Conservation (phyloP, 805 yeast species). For the Zygoascus ofunaensis region DNA sequence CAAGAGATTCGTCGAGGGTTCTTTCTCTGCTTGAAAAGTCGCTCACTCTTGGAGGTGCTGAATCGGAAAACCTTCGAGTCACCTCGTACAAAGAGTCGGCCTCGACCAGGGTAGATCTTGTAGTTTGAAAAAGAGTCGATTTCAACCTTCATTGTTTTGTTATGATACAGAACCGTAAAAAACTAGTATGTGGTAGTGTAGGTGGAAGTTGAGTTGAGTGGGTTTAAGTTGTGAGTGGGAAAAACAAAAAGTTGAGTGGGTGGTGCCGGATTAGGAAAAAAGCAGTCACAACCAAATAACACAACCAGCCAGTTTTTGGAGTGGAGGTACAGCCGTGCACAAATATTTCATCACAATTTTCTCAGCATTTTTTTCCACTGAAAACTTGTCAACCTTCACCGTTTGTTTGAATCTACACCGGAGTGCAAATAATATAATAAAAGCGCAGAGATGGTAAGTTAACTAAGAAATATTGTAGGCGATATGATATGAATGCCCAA, state of each 20-base stretch:
- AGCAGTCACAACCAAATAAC: slow-evolving; percentile 2
- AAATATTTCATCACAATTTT: background rate
- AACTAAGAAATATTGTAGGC: slow-evolving; percentile 13
- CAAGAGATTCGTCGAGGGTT: slow-evolving; percentile 99
- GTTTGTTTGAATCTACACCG: slow-evolving; percentile 50
- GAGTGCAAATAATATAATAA: slow-evolving; percentile 77
- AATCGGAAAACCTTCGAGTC: slow-evolving; percentile 99
- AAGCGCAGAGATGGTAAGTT: slow-evolving; percentile 98
- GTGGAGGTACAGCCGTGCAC: background rate
- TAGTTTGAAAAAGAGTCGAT: slow-evolving; percentile 98
- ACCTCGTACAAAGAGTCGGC: slow-evolving; percentile 85
- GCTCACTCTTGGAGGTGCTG: slow-evolving; percentile 94
- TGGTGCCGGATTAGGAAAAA: background rate
- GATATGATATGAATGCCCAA: background rate
- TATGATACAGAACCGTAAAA: too few relatives aligned
- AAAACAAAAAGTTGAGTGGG: slow-evolving; percentile 3
- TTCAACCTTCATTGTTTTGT: slow-evolving; percentile 86
- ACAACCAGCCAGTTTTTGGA: too few relatives aligned
- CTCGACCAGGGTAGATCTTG: slow-evolving; percentile 99
- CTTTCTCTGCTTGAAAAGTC: slow-evolving; percentile 99
- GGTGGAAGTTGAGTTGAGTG: slow-evolving; percentile 3
- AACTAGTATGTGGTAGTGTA: background rate
- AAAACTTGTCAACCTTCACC: too few relatives aligned
- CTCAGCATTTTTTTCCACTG: background rate
- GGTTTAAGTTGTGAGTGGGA: background rate